Percentiles rank a stretch among this genome's conserved stretches.
phyloP scores from a whole-genome alignment of 2,329 filamentous ascomycete species.

The Trichoderma endophyticum region DNA sequence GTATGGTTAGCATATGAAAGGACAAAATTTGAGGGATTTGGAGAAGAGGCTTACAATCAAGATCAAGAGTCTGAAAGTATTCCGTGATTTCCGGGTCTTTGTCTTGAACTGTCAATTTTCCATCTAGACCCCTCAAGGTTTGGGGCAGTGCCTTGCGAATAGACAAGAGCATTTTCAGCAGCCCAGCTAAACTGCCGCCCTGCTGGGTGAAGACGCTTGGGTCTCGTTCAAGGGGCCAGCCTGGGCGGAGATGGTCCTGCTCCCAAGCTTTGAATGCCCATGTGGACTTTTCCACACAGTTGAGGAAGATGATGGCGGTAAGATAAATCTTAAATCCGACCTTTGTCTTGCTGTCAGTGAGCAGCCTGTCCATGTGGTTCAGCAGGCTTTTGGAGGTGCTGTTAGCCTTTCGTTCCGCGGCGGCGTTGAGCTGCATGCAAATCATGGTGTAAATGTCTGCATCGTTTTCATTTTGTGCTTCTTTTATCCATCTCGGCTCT shows the following conservation, averaged over 20 bases:
- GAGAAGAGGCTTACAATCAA: conserved; percentile 51
- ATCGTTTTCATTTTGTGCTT: conserved; percentile 46
- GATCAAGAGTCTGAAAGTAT: conserved; percentile 55
- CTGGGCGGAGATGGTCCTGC: conserved; percentile 55
- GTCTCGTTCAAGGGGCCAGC: conserved; percentile 59
- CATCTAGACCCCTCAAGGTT: conserved; percentile 45
- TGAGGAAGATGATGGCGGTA: conserved; percentile 59
- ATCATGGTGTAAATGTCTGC: conserved; percentile 59
- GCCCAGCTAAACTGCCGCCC: conserved; percentile 55
- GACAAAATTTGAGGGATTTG: background rate
- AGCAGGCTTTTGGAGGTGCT: conserved; percentile 56
- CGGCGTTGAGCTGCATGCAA: conserved; percentile 62
- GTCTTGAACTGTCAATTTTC: conserved; percentile 47
- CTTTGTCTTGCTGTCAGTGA: conserved; percentile 59
- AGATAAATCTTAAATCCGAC: conserved; percentile 61
- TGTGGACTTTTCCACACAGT: conserved; percentile 64
- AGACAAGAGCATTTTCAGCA: conserved; percentile 59
- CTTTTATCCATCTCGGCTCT: conserved; percentile 47
- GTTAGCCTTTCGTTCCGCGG: conserved; percentile 61
- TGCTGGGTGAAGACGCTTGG: conserved; percentile 57
- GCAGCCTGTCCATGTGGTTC: conserved; percentile 57
- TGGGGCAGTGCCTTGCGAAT: conserved; percentile 59
- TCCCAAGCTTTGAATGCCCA: conserved; percentile 69
- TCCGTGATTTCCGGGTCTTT: conserved; percentile 44
- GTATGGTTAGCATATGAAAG: background rate